Evolutionary conservation across 345 rosid species (phyloP), one percentile per base, ranked within the genome.

Genomic region (Ceriops zippeliana): DNA sequence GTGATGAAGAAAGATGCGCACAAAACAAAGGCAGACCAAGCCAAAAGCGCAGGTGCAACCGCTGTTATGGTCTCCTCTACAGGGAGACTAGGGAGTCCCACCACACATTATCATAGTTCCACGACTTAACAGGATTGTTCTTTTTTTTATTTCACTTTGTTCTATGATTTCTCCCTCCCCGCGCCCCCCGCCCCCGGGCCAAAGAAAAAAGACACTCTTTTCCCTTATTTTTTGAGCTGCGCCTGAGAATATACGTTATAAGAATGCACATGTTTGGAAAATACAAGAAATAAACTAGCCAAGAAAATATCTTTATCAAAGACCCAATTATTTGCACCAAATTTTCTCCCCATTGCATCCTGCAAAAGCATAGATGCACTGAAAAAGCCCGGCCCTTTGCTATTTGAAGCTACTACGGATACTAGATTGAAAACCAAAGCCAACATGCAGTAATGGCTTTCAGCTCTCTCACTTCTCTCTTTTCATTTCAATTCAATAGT

Each of bases 401-500:
- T 15, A 42, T 42, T 42, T 63, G 73, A 61, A 69, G 66, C 32
- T 59, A 35, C 42, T 13, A 16, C 35, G 31, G 35, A 27, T 27
- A 19, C 19, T 31, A 52, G 65, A 75, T 65, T 65, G 70, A 63
- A 38, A 60, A 24, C 52, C 66, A 61, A 19, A 13, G 67, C 38
- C 67, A 66, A 66, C 32, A 49, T 52, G 56, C 64, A 58, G 75
- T 62, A 65, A 28, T 64, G 57, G 62, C 75, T 52, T 54, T 70
- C 70, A 70, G 52, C 68, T 69, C 68, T 69, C 52, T 62, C 71
- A 49, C 63, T 67, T 67, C 77, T 61, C 58, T 72, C 69, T 63
- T 63, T 81, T 73, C 80, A 61, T 66, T 78, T 73, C 80, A 61
- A 59, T 38, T 35, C 75, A 59, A 74, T 54, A 73, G 81, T 73